Base-by-base conservation (phyloP, 2,329 filamentous ascomycete genomes). In the Alternaria brassicicola region DNA sequence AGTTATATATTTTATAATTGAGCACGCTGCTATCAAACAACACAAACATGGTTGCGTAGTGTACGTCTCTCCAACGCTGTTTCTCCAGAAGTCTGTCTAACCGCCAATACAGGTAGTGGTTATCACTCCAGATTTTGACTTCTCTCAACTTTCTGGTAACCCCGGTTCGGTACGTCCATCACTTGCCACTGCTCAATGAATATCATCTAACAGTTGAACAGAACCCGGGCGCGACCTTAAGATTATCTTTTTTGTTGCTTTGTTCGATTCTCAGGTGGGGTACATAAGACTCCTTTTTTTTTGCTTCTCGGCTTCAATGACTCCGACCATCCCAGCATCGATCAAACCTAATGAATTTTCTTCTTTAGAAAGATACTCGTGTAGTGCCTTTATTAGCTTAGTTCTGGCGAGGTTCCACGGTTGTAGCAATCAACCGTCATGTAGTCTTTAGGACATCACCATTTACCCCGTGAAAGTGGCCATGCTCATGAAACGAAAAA, bases 51-150 rank as follows among this genome's bases (percentile, higher is more conserved):
- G 55, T 58, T 55, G 51, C 10, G 45, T 58, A 58, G 55, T 58
- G 55, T 58, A 43, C 9, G 46, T 33, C 8, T 25, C 15, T 23
- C 28, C 49, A 41, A 25, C 17, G n/a, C 49, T n/a, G 12, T 2
- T 17, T 33, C 15, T n/a, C 25, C 19, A 5, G 49, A 52, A 42
- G 38, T 52, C 49, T 17, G 49, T 52, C 49, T 52, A 52, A 52
- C 49, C 38, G 36, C 49, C 35, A 50, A 43, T 43, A 19, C 49
- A 52, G 49, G 47, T 50, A 59, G 56, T 59, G 56, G 56, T 59
- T 59, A 59, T 59, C 56, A 59, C 56, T 59, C 56, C 56, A 55
- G 56, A 59, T 59, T 59, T 59, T 59, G 56, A 59, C 45, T 51
- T 35, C 10, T 39, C 5, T 35, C 42, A 45, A 51, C 15, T 1